Evolutionary conservation across 148 eudicot species (phyloP), one percentile per base, ranked within the genome.

Genomic region (Silene conica): DNA sequence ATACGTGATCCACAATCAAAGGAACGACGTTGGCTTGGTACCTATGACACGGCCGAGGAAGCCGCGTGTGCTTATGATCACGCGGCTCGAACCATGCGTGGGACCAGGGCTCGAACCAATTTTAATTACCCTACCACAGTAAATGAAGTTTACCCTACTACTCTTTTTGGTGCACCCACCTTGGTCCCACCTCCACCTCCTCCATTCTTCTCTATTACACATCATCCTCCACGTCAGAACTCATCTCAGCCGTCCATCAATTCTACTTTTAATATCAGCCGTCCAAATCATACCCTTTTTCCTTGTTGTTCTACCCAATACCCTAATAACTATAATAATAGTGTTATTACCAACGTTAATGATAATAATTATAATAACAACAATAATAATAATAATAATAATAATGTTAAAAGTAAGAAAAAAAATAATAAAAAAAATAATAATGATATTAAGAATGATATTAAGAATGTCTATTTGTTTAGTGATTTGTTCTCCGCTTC

Each of bases 11-110:
- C 97, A 0, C 87, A 74, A 69, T 86, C 90, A 0, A 92, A 92
- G 55, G 97, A 92, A 43, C 64, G 97, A 38, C 82, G 94, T 15
- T 92, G 97, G 94, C 86, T 92, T 0, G 97, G 97, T 3, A 91
- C 97, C 3, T 91, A 84, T 28, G 92, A 90, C 78, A 90, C 96
- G 9, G 92, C 96, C 16, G 96, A 87, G 71, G 96, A 91, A 56
- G 97, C 97, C 0, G 97, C 97, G 0, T 86, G 87, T 11, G 97
- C 93, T 2, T 91, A 91, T 62, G 97, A 91, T 80, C 80, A 76
- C 26, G 97, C 97, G 26, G 97, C 97, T 1, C 87, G 93, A 0
- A 85, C 93, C 69, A 87, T 91, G 93, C 88, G 92, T 0, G 97
- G 97, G 1, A 28, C 48, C 21, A 87, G 86, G 70, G 94, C 94